phyloP scores from a whole-genome alignment of 352 stramenopile species.

The Hyaloperonospora arabidopsidis region DNA sequence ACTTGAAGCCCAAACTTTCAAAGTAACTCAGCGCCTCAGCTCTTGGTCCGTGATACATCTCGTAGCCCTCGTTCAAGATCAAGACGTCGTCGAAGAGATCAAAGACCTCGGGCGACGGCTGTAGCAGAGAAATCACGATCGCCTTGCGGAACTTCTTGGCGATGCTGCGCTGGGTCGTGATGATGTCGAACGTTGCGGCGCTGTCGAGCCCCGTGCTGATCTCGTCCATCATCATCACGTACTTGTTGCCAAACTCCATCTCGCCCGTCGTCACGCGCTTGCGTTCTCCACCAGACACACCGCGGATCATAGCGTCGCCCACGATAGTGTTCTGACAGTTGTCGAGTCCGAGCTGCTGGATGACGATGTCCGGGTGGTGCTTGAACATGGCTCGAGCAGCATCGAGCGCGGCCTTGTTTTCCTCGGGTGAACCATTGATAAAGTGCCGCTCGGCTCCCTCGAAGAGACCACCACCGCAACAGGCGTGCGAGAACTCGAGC shows the following conservation, averaged over 20 bases:
- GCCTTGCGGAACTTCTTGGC: conserved; percentile 48
- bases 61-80: conserved; percentile 81
- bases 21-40: conserved; percentile 76
- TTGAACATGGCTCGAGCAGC: conserved; percentile 17
- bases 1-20: conserved; percentile 47
- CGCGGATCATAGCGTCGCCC: conserved; percentile 52
- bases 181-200: conserved; percentile 58
- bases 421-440: conserved; percentile 18
- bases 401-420: conserved; percentile 27
- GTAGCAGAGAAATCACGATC: conserved; percentile 69
- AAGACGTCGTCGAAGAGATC: conserved; percentile 90
- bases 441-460: conserved; percentile 16
- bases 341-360: conserved; percentile 23
- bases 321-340: conserved; percentile 53
- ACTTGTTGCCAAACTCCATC: conserved; percentile 79
- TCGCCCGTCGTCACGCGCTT: conserved; percentile 73
- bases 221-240: conserved; percentile 79
- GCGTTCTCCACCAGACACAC: conserved; percentile 63
- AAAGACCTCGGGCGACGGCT: conserved; percentile 90
- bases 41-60: conserved; percentile 83
- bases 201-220: conserved; percentile 62
- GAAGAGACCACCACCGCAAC: conserved; percentile 19
- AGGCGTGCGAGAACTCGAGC: conserved; percentile 35
- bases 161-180: conserved; percentile 38
- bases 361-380: conserved; percentile 17